Base-by-base conservation (phyloP, 176 grass and related monocot species). In the Oryza longistaminata region DNA sequence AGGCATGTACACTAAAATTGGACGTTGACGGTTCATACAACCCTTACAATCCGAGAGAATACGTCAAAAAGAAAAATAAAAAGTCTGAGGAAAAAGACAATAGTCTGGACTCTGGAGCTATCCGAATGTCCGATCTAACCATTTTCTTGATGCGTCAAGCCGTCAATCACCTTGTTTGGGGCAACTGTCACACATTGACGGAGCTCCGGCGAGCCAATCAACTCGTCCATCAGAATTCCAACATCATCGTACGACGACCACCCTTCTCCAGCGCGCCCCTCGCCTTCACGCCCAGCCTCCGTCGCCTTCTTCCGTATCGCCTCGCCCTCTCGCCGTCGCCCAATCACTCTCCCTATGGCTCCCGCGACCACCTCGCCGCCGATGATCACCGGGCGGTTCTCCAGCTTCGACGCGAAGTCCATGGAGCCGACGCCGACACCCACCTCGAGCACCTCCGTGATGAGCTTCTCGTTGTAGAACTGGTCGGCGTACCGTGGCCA, bases 391-490 rank as follows among this genome's bases (percentile, higher is more conserved):
- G 64, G 73, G 65, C 70, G 76, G 9, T 39, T 9, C 26, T 89
- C 92, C 25, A 58, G 4, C 16, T 15, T 81, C 9, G 55, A 66
- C 45, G 48, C 81, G 55, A 21, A 91, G 44, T 87, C 81, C 35
- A 27, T 60, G 5, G 81, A 69, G 0, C 92, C 92, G 0, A 91
- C 45, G 7, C 82, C 52, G 27, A 87, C 75, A 1, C 92, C 92
- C 4, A n/a, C 35, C 80, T 37, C 34, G n/a, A 88, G 82, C 35
- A 92, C 34, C 48, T 97, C 86, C 17, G 92, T 88, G 0, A 97
- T 31, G 19, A 92, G 83, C 78, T 83, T 91, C 86, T 97, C 95
- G 27, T 94, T 92, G 62, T 77, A 92, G 81, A 97, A 97, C 42
- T 97, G 95, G 7, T 97, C 92, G 3, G 78, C 84, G 71, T 16